Evolutionary conservation across 2,329 filamentous ascomycete species (phyloP), one percentile per base, ranked within the genome.

Genomic region (Xylariaceae sp.): DNA sequence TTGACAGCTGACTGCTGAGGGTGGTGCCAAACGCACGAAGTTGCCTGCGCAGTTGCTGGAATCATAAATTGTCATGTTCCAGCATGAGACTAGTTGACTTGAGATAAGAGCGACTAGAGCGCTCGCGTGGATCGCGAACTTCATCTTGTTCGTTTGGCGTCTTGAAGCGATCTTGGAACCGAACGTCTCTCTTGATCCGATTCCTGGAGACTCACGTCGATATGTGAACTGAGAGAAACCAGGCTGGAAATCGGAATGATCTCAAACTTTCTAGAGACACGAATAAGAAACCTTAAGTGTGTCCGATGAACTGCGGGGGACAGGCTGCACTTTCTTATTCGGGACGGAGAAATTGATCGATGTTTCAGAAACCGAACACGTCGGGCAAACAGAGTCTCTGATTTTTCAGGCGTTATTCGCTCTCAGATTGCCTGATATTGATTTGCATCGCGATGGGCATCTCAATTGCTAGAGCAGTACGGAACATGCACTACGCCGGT

Each of bases 41-140:
- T 56, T 61, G 30, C 62, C 62, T 4, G 60, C 57, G 4, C 61
- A 63, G 34, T 64, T 59, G 23, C 8, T 37, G 4, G 58, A 62
- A 9, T 61, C 58, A 18, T 64, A 64, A 15, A 64, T 63, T 8
- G 62, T 63, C 34, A 59, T 61, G 52, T 63, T 64, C 58, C 62
- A 64, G 44, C 53, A 58, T 15, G 56, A 30, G 35, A 50, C 60
- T 3, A 61, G 15, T 39, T 53, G 60, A 17, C 58, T 53, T 2
- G 51, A 58, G 44, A 56, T n/a, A 39, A 64, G 62, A 35, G 53
- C 58, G 48, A 64, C 9, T 23, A 58, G 2, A 2, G 52, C 56
- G 52, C 62, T 54, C 11, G 45, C 47, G 50, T 57, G 58, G 8
- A 55, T 55, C 35, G 55, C 35, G 54, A 54, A 57, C 58, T 54